Conservation (phyloP, 1,139 yeast genomes). For the Protomyces pachydermus region DNA sequence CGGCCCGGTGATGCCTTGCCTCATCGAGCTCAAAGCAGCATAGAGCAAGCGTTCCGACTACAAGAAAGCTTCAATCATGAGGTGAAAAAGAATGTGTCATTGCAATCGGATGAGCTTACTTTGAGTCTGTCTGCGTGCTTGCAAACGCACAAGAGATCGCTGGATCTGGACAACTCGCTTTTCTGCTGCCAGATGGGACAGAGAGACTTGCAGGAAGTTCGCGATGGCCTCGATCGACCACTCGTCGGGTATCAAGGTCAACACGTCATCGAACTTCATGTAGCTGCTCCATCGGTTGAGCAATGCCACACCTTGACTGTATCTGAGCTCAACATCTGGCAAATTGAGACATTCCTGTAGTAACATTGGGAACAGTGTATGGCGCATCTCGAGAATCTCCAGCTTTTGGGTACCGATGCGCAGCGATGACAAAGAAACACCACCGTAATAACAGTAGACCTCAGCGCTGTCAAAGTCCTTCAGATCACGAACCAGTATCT, state of each 20-base stretch:
- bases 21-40: too few species aligned
- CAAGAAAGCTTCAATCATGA: too few species aligned
- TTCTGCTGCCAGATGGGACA: conserved; percentile 30
- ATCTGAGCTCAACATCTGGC: conserved; percentile 34
- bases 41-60: too few species aligned
- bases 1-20: too few species aligned
- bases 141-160: conserved; percentile 12
- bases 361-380: conserved; percentile 36
- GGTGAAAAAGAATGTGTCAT: too few species aligned
- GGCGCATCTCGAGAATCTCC: conserved; percentile 31
- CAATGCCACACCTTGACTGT: conserved; percentile 36
- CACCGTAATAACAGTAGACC: conserved; percentile 38
- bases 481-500: conserved; percentile 37
- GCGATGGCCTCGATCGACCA: conserved; percentile 41
- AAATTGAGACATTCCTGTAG: conserved; percentile 37
- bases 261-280: conserved; percentile 36
- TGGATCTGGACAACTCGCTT: conserved; percentile 30
- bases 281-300: conserved; percentile 38
- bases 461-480: conserved; percentile 41
- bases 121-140: not conserved
- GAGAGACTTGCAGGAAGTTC: conserved; percentile 35
- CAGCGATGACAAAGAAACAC: conserved; percentile 23
- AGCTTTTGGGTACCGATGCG: conserved; percentile 4
- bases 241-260: conserved; percentile 37
- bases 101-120: not conserved